A percentile compares a stretch with the other conserved stretches of the same genome.
phyloP scores from a whole-genome alignment of 805 yeast species.

The Ogataea saltuana region DNA sequence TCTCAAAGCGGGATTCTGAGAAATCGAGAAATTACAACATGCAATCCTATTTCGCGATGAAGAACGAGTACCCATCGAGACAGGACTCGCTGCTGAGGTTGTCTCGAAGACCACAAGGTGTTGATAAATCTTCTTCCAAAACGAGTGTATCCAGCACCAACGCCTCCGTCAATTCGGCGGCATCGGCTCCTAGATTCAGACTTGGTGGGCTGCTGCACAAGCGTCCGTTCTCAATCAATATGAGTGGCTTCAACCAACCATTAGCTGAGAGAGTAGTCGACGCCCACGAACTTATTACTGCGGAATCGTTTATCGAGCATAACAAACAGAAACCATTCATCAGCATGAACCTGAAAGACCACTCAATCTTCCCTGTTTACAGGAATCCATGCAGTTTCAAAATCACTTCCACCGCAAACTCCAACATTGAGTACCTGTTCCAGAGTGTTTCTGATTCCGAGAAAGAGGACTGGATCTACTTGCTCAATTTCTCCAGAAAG shows the following conservation, averaged over 20 bases:
- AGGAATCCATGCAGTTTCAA: slow-evolving; percentile 50
- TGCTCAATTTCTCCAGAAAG: slow-evolving; percentile 46
- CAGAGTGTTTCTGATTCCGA: slow-evolving; percentile 67
- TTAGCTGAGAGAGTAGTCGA: slow-evolving; percentile 37
- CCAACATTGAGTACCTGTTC: slow-evolving; percentile 49
- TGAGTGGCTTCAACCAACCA: slow-evolving; percentile 32
- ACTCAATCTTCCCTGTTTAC: slow-evolving; percentile 53
- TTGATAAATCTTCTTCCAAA: slow-evolving; percentile 5
- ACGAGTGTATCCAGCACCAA: slow-evolving; percentile 13
- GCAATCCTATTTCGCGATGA: background rate
- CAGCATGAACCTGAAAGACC: slow-evolving; percentile 47
- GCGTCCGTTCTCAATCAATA: slow-evolving; percentile 62
- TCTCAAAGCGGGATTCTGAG: slow-evolving; percentile 32
- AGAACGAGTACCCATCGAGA: slow-evolving; percentile 4
- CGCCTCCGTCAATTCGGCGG: background rate
- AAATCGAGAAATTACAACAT: slow-evolving; percentile 9
- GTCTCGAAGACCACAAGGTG: slow-evolving; percentile 3
- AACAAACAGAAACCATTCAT: slow-evolving; percentile 51
- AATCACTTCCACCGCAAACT: slow-evolving; percentile 35
- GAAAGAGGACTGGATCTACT: slow-evolving; percentile 71
- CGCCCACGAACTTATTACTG: slow-evolving; percentile 61
- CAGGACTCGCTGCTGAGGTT: slow-evolving; percentile 5
- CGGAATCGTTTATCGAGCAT: slow-evolving; percentile 40
- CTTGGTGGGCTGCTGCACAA: slow-evolving; percentile 39
- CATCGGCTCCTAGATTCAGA: slow-evolving; percentile 26